Base-by-base conservation (phyloP, 2,329 filamentous ascomycete species). In the Diaporthe humulicola region DNA sequence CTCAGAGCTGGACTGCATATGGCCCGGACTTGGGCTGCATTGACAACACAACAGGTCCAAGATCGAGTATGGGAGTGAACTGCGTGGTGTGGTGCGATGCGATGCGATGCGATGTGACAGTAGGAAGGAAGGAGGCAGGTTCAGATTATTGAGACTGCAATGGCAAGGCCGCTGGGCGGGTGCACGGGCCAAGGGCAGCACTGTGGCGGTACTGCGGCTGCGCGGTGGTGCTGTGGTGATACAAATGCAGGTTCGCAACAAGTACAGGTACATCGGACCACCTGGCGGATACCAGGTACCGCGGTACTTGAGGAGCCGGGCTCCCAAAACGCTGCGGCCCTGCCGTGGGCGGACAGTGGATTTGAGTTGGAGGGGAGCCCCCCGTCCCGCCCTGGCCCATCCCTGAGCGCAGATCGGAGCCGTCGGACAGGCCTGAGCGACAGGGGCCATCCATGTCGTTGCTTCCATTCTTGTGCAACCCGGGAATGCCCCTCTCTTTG, bases 381-480 rank as follows among this genome's bases (percentile, higher is more conserved):
- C 45, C 45, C 30, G 61, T 67, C 61, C 61, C 64, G 45, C 45
- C 64, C 64, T 67, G 64, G 64, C 45, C 61, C 64, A 67, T 67
- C 64, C 64, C 45, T 67, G 64, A 67, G 64, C 64, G 64, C 64
- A 67, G 48, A 69, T 69, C 64, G 48, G 64, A 69, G 64, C 45
- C 64, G 45, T 67, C 45, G 64, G n/a, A 38, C 45, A 40, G 48
- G 64, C 64, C 33, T 54, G n/a, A 15, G 3, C 9, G 33, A 54
- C 64, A 54, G 48, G 64, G 64, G 48, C 48, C 8, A 69, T 54
- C 64, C 64, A 69, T 69, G 64, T 69, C 33, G 33, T 5, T 9
- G 33, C 48, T 54, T 17, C 28, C 45, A 48, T 25, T 67, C 28
- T 19, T 38, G 48, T 40, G 48, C 33, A 38, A 15, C 48, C 48